These are phyloP conservation scores for Spencermartinsiella europaea DNA, from an alignment of 805 yeast genomes.

Conservation along the genomic window DNA sequence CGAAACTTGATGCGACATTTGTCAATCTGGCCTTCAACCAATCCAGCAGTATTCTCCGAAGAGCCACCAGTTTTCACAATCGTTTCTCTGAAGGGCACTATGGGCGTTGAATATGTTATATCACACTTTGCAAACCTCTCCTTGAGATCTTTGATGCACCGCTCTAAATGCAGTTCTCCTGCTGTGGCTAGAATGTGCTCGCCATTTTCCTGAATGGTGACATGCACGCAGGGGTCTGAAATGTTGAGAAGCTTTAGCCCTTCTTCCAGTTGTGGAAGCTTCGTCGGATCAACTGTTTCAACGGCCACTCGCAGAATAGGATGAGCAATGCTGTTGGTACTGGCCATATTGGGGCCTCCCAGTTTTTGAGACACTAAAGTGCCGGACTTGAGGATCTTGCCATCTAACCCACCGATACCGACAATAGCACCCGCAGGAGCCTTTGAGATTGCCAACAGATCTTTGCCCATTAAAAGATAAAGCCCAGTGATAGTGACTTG, in stretches of 20 bases:
- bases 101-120: slow-evolving; percentile 81
- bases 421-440: slow-evolving; percentile 96
- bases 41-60: slow-evolving; percentile 20
- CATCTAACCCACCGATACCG: slow-evolving; percentile 88
- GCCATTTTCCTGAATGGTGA: slow-evolving; percentile 81
- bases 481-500: slow-evolving; percentile 61
- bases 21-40: slow-evolving; percentile 45
- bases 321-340: slow-evolving; percentile 66
- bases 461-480: slow-evolving; percentile 88
- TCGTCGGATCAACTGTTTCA: slow-evolving; percentile 87
- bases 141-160: slow-evolving; percentile 85
- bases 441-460: slow-evolving; percentile 63
- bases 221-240: slow-evolving; percentile 93
- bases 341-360: slow-evolving; percentile 71
- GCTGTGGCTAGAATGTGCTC: slow-evolving; percentile 93
- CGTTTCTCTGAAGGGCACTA: slow-evolving; percentile 91
- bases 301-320: slow-evolving; percentile 94
- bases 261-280: slow-evolving; percentile 65
- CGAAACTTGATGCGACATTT: slow-evolving; percentile 39
- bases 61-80: slow-evolving; percentile 37
- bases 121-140: slow-evolving; percentile 92
- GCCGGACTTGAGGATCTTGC: slow-evolving; percentile 78
- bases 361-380: slow-evolving; percentile 59
- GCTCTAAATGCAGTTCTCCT: slow-evolving; percentile 92
- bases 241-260: slow-evolving; percentile 76